Percentiles rank a stretch among this genome's conserved stretches.
Evolutionary conservation across 768 basidiomycete species (phyloP).

Genomic region (Inosperma sp.): DNA sequence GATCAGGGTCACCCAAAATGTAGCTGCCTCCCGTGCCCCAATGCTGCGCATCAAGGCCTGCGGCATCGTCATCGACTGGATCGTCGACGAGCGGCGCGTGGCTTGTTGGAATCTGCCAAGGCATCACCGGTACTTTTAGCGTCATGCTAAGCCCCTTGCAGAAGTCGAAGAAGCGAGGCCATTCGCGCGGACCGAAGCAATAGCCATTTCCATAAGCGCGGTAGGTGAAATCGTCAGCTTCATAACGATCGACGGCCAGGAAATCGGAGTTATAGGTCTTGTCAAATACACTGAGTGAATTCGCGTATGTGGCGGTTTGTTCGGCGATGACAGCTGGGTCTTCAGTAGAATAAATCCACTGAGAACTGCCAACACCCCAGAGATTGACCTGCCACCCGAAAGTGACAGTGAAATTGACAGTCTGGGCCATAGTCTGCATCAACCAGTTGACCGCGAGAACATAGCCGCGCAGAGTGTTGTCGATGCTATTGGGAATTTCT

Average conservation of each 20-base stretch:
- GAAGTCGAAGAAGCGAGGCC: neutral
- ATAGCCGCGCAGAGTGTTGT: neutral
- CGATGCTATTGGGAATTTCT: neutral
- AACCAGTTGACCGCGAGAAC: neutral
- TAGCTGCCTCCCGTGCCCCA: neutral
- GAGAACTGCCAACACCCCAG: neutral
- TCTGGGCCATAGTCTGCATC: neutral
- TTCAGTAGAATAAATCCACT: neutral
- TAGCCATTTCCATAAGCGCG: neutral
- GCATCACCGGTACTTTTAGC: neutral
- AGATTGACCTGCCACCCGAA: conserved; percentile 2
- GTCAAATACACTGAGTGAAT: neutral
- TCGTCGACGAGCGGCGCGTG: neutral
- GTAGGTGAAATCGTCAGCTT: neutral
- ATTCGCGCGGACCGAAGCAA: neutral
- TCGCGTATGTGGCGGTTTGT: neutral
- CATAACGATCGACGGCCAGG: neutral
- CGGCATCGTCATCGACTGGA: neutral
- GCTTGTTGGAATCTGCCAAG: neutral
- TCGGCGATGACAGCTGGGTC: neutral
- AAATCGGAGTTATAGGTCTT: neutral
- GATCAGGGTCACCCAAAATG: neutral
- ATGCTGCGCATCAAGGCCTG: neutral
- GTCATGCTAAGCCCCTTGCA: neutral
- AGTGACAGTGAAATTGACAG: neutral